phyloP scores from a whole-genome alignment of 805 yeast species.

The Nakazawaea anatomiae region DNA sequence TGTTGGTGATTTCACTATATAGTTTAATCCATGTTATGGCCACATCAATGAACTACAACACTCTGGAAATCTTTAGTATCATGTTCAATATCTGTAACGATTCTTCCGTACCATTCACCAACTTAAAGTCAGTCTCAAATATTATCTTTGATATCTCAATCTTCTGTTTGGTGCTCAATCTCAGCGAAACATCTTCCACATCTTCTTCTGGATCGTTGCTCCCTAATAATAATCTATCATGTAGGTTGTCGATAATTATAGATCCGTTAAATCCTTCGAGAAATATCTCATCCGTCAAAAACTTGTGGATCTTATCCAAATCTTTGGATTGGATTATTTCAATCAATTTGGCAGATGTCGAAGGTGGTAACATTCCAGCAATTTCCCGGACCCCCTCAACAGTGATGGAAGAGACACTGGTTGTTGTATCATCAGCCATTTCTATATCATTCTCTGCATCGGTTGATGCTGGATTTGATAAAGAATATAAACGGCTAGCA shows the following conservation, averaged over 20 bases:
- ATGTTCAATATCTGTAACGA: slow-evolving; percentile 74
- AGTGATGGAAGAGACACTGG: slow-evolving; percentile 13
- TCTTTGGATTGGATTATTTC: slow-evolving; percentile 15
- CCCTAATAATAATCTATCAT: slow-evolving; percentile 23
- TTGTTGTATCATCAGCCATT: slow-evolving; percentile 16
- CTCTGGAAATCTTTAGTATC: slow-evolving; percentile 42
- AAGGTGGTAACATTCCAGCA: slow-evolving; percentile 26
- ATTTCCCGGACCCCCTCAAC: slow-evolving; percentile 18
- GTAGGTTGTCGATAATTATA: slow-evolving; percentile 23
- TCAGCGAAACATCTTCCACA: slow-evolving; percentile 33
- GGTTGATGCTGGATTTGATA: slow-evolving; percentile 11
- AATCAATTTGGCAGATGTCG: slow-evolving; percentile 15
- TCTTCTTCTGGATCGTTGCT: slow-evolving; percentile 18
- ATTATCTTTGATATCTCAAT: slow-evolving; percentile 57
- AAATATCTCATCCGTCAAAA: slow-evolving; percentile 21
- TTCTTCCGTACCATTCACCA: slow-evolving; percentile 86
- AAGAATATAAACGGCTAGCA: slow-evolving; percentile 52
- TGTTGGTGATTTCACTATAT: neutral
- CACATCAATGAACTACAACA: slow-evolving; percentile 15
- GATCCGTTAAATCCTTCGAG: slow-evolving; percentile 27
- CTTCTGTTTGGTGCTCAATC: slow-evolving; percentile 58
- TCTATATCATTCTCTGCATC: slow-evolving; percentile 22
- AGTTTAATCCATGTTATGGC: neutral
- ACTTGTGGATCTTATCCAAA: slow-evolving; percentile 18
- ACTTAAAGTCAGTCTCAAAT: slow-evolving; percentile 68